These are phyloP conservation scores for Albatrellus ellisii DNA, from an alignment of 768 basidiomycete genomes.

Conservation along the genomic window DNA sequence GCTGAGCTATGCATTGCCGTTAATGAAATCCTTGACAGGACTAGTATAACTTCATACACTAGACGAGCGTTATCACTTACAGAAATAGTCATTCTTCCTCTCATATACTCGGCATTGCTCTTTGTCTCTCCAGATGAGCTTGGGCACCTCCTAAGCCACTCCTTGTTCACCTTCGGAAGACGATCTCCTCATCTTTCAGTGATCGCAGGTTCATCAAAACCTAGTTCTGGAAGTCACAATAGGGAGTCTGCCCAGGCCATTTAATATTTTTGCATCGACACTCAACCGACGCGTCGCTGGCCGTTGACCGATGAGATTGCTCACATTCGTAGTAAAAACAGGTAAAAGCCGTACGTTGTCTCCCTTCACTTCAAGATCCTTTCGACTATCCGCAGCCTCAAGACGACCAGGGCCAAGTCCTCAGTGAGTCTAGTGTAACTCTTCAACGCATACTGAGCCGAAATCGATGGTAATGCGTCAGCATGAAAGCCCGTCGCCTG, in stretches of 20 bases:
- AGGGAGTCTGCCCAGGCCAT: neutral
- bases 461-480: neutral
- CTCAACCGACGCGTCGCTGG: neutral
- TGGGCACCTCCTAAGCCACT: slow-evolving; percentile 1
- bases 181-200: neutral
- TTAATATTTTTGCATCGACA: neutral
- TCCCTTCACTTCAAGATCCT: neutral
- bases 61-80: too few species aligned
- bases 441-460: neutral
- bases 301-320: too few species aligned
- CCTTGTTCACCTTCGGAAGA: neutral
- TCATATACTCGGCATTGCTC: too few species aligned
- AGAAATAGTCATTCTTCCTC: too few species aligned
- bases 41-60: too few species aligned
- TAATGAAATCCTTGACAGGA: too few species aligned
- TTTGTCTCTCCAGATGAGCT: neutral
- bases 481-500: neutral
- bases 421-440: neutral
- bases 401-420: neutral
- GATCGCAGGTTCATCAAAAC: neutral
- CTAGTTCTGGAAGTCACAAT: slow-evolving; percentile 1
- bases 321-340: too few species aligned
- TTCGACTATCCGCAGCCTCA: neutral
- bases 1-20: too few species aligned
- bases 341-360: neutral